Evolutionary conservation across 768 basidiomycete species (phyloP).

Genomic region (Tulasnella sp.): DNA sequence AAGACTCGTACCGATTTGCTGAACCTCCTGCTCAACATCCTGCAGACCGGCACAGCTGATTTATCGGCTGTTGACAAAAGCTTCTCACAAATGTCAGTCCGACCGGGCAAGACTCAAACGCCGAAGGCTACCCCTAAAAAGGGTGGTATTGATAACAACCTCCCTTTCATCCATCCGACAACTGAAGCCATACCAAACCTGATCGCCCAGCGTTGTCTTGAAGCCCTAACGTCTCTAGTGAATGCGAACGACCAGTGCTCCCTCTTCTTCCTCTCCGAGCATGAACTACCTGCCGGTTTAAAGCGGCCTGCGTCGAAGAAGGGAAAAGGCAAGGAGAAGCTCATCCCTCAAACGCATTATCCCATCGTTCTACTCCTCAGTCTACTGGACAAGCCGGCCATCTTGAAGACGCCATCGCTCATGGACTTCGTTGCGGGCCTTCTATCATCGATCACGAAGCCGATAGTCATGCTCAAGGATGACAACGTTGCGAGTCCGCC

Average conservation of each 20-base stretch:
- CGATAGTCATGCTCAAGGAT: constrained; percentile 45
- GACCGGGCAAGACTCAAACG: constrained; percentile 33
- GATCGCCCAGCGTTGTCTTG: constrained; percentile 87
- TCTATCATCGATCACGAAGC: constrained; percentile 79
- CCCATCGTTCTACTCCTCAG: constrained; percentile 84
- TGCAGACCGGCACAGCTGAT: constrained; percentile 93
- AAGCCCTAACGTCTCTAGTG: constrained; percentile 82
- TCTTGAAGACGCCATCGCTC: constrained; percentile 79
- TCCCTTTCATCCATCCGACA: constrained; percentile 37
- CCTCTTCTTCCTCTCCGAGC: constrained; percentile 90
- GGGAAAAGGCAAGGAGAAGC: constrained; percentile 92
- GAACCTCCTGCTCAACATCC: constrained; percentile 83
- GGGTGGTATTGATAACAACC: constrained; percentile 27
- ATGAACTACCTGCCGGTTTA: constrained; percentile 75
- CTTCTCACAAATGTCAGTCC: constrained; percentile 82
- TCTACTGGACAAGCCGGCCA: constrained; percentile 73
- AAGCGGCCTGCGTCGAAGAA: constrained; percentile 62
- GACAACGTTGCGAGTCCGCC: too few species aligned
- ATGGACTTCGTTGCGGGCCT: constrained; percentile 88
- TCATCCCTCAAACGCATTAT: constrained; percentile 66
- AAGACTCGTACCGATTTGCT: constrained; percentile 87
- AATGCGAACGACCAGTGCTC: constrained; percentile 72
- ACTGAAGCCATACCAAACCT: constrained; percentile 83
- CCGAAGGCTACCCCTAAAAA: constrained; percentile 51
- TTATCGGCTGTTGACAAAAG: constrained; percentile 85